Base-by-base conservation (phyloP, 441 rosid genomes). In the Corymbia citriodora region DNA sequence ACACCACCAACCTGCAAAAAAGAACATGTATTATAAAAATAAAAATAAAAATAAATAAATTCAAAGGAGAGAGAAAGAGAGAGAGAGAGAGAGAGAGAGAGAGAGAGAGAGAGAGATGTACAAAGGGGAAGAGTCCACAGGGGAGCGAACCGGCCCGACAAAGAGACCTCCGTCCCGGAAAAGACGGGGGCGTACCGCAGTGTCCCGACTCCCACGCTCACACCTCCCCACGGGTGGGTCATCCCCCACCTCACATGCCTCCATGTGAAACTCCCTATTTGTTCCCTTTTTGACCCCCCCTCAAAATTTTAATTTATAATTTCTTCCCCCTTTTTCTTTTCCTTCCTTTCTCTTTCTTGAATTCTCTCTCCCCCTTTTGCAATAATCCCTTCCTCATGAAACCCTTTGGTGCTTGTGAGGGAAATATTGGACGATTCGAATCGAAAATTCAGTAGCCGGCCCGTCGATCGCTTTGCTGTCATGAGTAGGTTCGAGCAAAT, bases 161-260 rank as follows among this genome's bases (percentile, higher is more conserved):
- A 95, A 90, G 95, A 50, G 93, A 94, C 95, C 96, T 94, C 91
- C 92, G 93, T 92, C 94, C 96, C 96, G 94, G 94, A 89, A 93
- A 94, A 94, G 92, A 94, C 96, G 97, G 98, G 94, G 90, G 88
- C 1, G 88, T 36, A 23, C 94, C 94, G 94, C 92, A 92, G 88
- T 92, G 94, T 93, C 94, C 81, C 88, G 50, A n/a, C 88, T 55
- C 70, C 63, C 91, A 63, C 92, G 88, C 88, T 87, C 92, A 63
- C 92, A 88, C 91, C 86, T 92, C 91, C 93, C 92, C 91, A 81
- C 90, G 68, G 92, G 92, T 93, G 94, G 94, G 89, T 93, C 97
- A 74, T 87, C 90, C 61, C 72, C 97, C 33, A 33, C 33, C 50
- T 23, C 88, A 96, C 97, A 94, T 96, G 98, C 95, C 90, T 93